Evolutionary conservation across 1,284 basidiomycete species (phyloP).

Genomic region (Pseudozyma pruni): DNA sequence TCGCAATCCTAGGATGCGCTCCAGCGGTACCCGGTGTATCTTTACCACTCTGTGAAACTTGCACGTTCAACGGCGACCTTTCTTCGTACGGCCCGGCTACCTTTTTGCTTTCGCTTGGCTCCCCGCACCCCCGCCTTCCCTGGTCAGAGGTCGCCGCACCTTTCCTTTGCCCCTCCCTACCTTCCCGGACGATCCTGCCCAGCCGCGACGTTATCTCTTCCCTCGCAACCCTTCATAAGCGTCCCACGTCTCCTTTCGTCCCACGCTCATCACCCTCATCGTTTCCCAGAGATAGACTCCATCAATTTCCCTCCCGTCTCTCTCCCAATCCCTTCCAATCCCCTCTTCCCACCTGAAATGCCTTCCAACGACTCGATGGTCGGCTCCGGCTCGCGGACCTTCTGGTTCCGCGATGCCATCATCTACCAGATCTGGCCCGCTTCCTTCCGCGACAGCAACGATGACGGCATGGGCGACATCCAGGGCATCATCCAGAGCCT

Average conservation of each 20-base stretch:
- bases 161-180: background rate
- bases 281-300: no score
- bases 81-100: no score
- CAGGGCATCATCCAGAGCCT: constrained; percentile 76
- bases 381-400: constrained; percentile 29
- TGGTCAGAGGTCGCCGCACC: constrained; percentile 19
- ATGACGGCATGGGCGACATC: constrained; percentile 80
- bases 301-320: background rate
- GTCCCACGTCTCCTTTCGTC: background rate
- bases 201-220: constrained; percentile 6
- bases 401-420: constrained; percentile 54
- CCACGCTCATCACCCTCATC: no score
- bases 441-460: constrained; percentile 79
- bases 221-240: constrained; percentile 6
- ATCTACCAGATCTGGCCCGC: constrained; percentile 75
- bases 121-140: constrained; percentile 3
- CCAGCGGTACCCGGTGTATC: no score
- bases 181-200: constrained; percentile 6
- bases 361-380: constrained; percentile 45
- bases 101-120: constrained; percentile 2
- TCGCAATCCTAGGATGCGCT: no score
- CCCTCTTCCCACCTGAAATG: constrained; percentile 11
- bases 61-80: no score
- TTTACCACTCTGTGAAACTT: no score
- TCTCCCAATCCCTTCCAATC: no score